phyloP scores from a whole-genome alignment of 208 protist species.

The Trypanosoma mega region DNA sequence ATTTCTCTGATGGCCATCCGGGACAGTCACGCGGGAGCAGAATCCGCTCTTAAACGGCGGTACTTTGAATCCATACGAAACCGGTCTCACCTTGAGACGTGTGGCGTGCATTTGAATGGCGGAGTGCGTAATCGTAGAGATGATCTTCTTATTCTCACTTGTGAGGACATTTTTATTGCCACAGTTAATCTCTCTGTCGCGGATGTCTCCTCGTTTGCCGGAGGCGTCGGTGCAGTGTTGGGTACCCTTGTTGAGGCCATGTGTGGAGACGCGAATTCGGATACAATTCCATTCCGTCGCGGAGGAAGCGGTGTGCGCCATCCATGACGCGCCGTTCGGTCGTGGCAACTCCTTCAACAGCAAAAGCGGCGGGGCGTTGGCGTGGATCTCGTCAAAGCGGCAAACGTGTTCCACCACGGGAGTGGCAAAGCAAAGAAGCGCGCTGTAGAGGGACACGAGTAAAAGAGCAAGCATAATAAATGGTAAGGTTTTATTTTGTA shows the following conservation, averaged over 20 bases:
- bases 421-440: too few relatives aligned
- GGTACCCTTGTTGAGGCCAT: conserved; percentile 29
- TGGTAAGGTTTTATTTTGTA: too few relatives aligned
- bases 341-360: conserved; percentile 1
- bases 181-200: conserved; percentile 24
- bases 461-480: too few relatives aligned
- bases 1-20: conserved; percentile 26
- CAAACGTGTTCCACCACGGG: too few relatives aligned
- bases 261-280: conserved; percentile 36
- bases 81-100: conserved; percentile 38
- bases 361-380: too few relatives aligned
- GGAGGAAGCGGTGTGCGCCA: neutral
- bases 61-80: conserved; percentile 14
- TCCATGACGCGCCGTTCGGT: neutral
- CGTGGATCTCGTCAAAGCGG: too few relatives aligned
- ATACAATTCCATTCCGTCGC: conserved; percentile 31
- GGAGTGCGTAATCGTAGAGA: conserved; percentile 27
- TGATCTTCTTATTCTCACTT: conserved; percentile 27
- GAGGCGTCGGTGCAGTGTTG: conserved; percentile 41
- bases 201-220: conserved; percentile 21
- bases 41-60: neutral
- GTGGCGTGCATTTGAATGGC: conserved; percentile 42
- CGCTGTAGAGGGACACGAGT: too few relatives aligned
- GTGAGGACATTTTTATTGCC: conserved; percentile 34
- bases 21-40: conserved; percentile 48